Evolutionary conservation across 345 rosid genomes (phyloP), one percentile per base, ranked within the genome.

Genomic region (Bretschneidera sinensis): DNA sequence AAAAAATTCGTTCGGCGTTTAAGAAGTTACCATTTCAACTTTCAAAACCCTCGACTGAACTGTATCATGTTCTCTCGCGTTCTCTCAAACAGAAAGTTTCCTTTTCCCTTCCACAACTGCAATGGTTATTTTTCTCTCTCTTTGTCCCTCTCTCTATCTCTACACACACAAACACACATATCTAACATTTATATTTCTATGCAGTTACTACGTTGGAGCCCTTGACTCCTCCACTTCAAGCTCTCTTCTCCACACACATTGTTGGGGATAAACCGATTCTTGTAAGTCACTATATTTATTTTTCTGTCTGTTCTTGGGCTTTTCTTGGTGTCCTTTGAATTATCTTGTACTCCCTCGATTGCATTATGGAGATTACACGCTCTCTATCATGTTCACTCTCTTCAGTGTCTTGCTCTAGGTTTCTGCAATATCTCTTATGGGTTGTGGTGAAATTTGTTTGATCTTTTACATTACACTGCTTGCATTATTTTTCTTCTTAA

Each of bases 261-360:
- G 76, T 83, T 25, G 89, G 86, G 34, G 85, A 83, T 0, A 60
- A 78, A 54, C 95, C 98, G 53, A 65, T 92, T 63, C 89, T 92
- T 16, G 98, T 92, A 53, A 77, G 88, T 67, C 62, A 23, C 2
- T 24, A 50, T 39, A 17, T 21, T 28, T 59, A 60, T 0, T 24
- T 59, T 53, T 43, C 18, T 60, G 49, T 48, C 4, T n/a, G 24
- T 8, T 58, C 13, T 18, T 7, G 10, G 24, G 31, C 17, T 55
- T 21, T 43, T 51, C 48, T 48, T 56, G 17, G 16, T 57, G 20
- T 17, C n/a, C 19, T 31, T 8, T 20, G 33, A 53, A 57, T 48
- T 64, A 47, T 21, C 24, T 4, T n/a, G 39, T 28, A 31, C 67
- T 14, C 54, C n/a, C 31, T 9, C 25, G 19, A 22, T 24, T 6